Evolutionary conservation across 352 stramenopile species (phyloP), one percentile per base, ranked within the genome.

Genomic region (Pythium guiyangense): DNA sequence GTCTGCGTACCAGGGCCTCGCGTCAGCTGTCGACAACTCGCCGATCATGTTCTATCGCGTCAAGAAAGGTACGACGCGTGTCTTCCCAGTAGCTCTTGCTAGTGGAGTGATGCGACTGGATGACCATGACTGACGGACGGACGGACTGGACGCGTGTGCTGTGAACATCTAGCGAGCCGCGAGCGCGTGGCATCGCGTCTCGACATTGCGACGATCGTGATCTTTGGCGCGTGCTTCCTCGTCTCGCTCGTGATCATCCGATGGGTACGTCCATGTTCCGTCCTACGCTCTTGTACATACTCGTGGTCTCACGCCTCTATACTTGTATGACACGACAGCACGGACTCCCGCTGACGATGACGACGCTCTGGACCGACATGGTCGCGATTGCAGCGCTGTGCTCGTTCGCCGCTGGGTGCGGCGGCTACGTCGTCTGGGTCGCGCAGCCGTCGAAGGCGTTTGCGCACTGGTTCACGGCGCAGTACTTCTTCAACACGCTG

Each of bases 401-500:
- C 60, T 92, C 83, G 10, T 92, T 93, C 54, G 85, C 83, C 20
- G 81, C 82, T n/a, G 84, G 68, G 3, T 89, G 79, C 43, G 84
- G 76, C 27, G 83, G 83, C 1, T 93, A 79, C 49, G 51, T 95
- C 8, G 78, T 95, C n/a, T 95, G 85, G 85, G 70, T 84, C 6
- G 79, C 93, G 20, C 70, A 92, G 59, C 85, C 85, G 27, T 95
- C 85, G 10, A 89, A 90, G 53, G 77, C 80, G 6, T 95, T 88
- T 40, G 81, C 93, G 27, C 85, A 92, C 54, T 90, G 84, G 76
- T 90, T 88, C 57, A 84, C 83, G 22, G 79, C 79, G 9, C 85
- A 95, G 70, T 95, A 92, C 54, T 92, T 92, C 58, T 95, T 95
- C 68, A 92, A 89, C 61, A 85, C 77, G 8, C 73, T 88, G 20